phyloP scores from a whole-genome alignment of 1,284 basidiomycete genomes.

The Cutaneotrichosporon cavernicola region DNA sequence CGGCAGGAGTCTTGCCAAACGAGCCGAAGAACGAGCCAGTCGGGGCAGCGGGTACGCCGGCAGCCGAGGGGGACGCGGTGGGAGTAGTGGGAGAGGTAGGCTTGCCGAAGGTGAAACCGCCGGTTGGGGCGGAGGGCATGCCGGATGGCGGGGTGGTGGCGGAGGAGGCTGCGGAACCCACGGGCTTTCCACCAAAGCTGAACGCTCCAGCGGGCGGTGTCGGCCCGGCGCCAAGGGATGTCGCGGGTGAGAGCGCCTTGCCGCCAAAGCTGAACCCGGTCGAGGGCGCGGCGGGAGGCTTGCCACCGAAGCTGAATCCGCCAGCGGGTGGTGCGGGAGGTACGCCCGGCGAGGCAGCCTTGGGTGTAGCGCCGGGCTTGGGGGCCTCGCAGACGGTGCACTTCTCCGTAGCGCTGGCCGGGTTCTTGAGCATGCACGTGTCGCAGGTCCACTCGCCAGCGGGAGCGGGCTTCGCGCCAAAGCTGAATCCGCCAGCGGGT shows the following conservation, averaged over 20 bases:
- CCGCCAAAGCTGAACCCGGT: conserved; percentile 18
- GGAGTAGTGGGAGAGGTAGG: not conserved
- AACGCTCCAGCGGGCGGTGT: conserved; percentile 12
- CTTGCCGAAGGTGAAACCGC: conserved; percentile 18
- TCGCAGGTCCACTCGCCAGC: conserved; percentile 56
- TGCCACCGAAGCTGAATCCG: conserved; percentile 16
- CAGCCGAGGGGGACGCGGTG: not conserved
- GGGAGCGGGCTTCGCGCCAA: conserved; percentile 37
- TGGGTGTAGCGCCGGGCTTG: conserved; percentile 28
- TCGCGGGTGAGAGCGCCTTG: conserved; percentile 1
- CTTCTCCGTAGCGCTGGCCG: conserved; percentile 54
- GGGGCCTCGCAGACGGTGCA: conserved; percentile 60
- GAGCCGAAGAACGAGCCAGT: conserved; percentile 10
- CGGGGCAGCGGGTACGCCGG: not conserved
- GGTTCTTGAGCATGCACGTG: conserved; percentile 57
- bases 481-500: conserved; percentile 1
- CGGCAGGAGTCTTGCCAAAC: conserved; percentile 6
- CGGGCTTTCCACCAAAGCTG: conserved; percentile 14
- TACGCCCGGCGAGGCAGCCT: conserved; percentile 19
- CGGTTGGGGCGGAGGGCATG: conserved; percentile 7
- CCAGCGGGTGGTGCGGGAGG: conserved; percentile 17
- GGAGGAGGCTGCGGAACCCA: not conserved
- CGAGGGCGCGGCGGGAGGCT: conserved; percentile 27
- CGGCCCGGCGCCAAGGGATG: conserved; percentile 1
- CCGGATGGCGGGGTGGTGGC: conserved; percentile 5